Evolutionary conservation across 2,329 filamentous ascomycete species (phyloP).

Genomic region (Fusarium sp.): DNA sequence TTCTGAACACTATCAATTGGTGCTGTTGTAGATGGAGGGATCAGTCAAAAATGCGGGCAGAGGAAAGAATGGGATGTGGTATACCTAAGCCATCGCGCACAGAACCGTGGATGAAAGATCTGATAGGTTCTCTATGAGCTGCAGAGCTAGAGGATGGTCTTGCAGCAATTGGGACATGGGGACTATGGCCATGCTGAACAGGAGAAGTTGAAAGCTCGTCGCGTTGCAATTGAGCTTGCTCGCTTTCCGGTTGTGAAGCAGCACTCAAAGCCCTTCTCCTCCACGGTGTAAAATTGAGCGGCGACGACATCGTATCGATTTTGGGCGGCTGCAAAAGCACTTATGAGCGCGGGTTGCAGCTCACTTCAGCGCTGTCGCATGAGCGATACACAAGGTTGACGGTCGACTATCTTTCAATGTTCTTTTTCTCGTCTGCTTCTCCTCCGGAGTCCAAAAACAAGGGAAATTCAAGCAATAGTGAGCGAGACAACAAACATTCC

Average conservation of each 20-base stretch:
- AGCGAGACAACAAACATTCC: constrained; percentile 35
- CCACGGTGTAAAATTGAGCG: constrained; percentile 60
- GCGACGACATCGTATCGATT: constrained; percentile 54
- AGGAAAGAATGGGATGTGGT: constrained; percentile 24
- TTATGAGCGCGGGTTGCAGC: constrained; percentile 24
- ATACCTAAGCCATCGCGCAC: constrained; percentile 67
- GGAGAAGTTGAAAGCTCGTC: constrained; percentile 42
- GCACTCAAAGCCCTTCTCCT: constrained; percentile 54
- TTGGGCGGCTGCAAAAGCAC: constrained; percentile 26
- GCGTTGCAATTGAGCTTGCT: constrained; percentile 35
- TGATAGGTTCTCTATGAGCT: constrained; percentile 70
- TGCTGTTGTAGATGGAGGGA: constrained; percentile 45
- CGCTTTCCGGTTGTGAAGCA: constrained; percentile 44
- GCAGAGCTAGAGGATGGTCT: constrained; percentile 53
- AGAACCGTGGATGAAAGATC: constrained; percentile 76
- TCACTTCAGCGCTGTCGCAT: constrained; percentile 34
- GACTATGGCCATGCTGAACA: constrained; percentile 19
- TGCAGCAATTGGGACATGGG: constrained; percentile 31
- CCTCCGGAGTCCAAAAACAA: background rate
- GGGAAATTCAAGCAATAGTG: constrained; percentile 20
- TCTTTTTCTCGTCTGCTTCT: background rate
- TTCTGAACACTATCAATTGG: constrained; percentile 76
- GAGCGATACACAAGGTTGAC: constrained; percentile 3
- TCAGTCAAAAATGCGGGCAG: background rate
- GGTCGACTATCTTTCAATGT: background rate